These are phyloP conservation scores for Mediolabrus comicus DNA, from an alignment of 108 stramenopile species.

Conservation along the genomic window DNA sequence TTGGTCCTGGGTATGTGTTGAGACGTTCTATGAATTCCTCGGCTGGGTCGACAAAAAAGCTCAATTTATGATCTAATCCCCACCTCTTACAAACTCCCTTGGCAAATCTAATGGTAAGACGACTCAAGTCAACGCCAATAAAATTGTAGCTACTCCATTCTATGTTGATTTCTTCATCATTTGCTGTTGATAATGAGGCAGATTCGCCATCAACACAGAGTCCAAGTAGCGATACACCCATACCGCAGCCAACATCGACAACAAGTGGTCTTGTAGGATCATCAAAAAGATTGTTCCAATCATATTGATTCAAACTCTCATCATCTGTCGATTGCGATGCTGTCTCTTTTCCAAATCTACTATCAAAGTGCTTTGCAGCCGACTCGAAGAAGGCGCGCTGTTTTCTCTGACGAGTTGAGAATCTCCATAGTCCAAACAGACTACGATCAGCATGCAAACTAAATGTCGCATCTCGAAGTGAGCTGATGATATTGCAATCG, in stretches of 20 bases:
- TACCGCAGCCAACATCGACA: conserved; percentile 42
- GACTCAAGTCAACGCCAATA: conserved; percentile 70
- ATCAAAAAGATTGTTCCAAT: conserved; percentile 29
- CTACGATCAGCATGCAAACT: conserved; percentile 62
- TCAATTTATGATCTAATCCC: conserved; percentile 33
- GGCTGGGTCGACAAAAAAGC: conserved; percentile 62
- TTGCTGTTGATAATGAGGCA: background rate
- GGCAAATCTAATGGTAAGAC: conserved; percentile 58
- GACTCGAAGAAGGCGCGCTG: conserved; percentile 49
- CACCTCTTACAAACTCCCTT: conserved; percentile 54
- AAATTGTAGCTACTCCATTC: conserved; percentile 62
- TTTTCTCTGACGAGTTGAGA: conserved; percentile 67
- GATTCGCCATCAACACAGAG: conserved; percentile 28
- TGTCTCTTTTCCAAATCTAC: conserved; percentile 2
- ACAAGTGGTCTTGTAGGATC: conserved; percentile 24
- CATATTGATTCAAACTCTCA: conserved; percentile 8
- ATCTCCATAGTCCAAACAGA: conserved; percentile 63
- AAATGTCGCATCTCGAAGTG: conserved; percentile 28
- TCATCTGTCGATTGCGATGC: background rate
- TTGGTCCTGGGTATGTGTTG: conserved; percentile 59
- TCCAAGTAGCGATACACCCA: conserved; percentile 38
- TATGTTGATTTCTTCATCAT: conserved; percentile 5
- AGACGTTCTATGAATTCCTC: conserved; percentile 48
- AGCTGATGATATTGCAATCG: conserved; percentile 23
- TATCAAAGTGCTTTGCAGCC: conserved; percentile 54